phyloP scores from a whole-genome alignment of 2,329 filamentous ascomycete species.

The Aspergillus luchuensis region DNA sequence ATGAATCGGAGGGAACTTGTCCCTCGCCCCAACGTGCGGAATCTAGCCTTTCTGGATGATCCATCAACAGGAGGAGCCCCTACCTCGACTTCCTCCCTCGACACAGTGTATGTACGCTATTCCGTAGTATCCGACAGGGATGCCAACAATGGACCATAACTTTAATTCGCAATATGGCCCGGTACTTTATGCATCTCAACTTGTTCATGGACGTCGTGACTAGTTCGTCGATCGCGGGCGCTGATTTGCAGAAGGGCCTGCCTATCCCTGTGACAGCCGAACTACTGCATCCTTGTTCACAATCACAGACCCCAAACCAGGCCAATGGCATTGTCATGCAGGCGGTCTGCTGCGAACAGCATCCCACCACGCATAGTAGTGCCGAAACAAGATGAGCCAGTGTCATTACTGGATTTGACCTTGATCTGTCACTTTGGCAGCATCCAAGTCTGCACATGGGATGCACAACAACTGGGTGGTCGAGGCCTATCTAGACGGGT shows the following conservation, averaged over 20 bases:
- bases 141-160: not conserved
- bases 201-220: not conserved
- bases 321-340: conserved; percentile 10
- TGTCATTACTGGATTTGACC: not conserved
- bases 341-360: conserved; percentile 2
- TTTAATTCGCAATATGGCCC: not conserved
- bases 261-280: not conserved
- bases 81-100: not conserved
- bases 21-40: not conserved
- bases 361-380: not conserved
- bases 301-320: not conserved
- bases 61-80: not conserved
- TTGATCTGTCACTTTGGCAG: not conserved
- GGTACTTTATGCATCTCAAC: not conserved
- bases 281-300: conserved; percentile 8
- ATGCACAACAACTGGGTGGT: not conserved
- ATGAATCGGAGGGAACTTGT: not conserved
- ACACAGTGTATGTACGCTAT: not conserved
- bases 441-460: not conserved
- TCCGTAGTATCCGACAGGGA: conserved; percentile 1
- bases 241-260: conserved; percentile 1
- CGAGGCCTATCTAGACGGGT: not conserved
- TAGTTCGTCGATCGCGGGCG: not conserved
- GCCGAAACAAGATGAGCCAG: conserved; percentile 1
- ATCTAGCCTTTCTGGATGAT: not conserved